Conservation (phyloP, 345 rosid genomes). For the Syzygium grande region DNA sequence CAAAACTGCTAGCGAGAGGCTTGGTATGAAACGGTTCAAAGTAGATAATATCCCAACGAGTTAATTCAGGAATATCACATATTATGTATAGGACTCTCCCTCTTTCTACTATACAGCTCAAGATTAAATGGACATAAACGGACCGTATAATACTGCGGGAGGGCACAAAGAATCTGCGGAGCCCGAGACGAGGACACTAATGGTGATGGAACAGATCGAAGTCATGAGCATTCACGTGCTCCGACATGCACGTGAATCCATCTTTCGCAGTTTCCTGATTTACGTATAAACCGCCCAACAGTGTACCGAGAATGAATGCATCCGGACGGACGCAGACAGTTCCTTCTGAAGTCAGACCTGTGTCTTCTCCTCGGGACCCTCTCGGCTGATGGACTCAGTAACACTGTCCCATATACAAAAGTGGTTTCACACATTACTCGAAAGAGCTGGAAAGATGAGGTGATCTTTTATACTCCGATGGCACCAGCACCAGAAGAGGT, state of each 20-base stretch:
- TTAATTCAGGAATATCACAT: no score
- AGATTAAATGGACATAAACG: neutral
- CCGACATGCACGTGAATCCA: neutral
- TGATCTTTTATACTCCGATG: neutral
- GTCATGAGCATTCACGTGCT: slow-evolving; percentile 1
- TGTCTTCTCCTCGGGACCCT: neutral
- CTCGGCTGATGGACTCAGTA: neutral
- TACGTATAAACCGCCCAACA: neutral
- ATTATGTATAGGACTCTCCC: neutral
- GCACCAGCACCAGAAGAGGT: neutral
- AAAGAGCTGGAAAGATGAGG: neutral
- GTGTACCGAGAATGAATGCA: neutral
- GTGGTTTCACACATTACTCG: neutral
- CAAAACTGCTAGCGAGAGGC: no score
- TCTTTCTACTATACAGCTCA: neutral
- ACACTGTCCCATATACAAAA: neutral
- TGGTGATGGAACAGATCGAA: slow-evolving; percentile 21
- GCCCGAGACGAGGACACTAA: neutral
- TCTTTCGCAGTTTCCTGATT: neutral
- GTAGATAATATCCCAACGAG: no score
- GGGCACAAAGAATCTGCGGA: neutral
- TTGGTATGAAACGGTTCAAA: no score
- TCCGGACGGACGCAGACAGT: neutral
- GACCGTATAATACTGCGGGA: neutral
- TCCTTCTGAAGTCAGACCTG: neutral